Conservation (phyloP, 2,329 filamentous ascomycete genomes). For the Lecanoromycetidae sp. region DNA sequence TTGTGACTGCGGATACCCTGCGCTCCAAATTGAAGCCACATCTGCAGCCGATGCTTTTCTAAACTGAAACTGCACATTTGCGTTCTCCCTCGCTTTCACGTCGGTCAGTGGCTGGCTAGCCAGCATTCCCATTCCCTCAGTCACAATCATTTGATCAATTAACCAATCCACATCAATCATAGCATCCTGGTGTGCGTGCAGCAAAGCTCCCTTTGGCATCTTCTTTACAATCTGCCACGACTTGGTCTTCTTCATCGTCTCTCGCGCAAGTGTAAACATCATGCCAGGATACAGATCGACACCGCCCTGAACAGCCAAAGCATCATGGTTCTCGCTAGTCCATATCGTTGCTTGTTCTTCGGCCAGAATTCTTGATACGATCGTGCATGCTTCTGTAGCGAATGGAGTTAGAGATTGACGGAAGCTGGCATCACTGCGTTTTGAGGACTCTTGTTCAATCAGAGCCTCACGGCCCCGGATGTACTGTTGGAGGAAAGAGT, state of each 20-base stretch:
- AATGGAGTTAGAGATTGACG: constrained; percentile 57
- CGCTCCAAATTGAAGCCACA: constrained; percentile 50
- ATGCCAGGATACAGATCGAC: constrained; percentile 70
- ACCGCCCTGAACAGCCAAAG: constrained; percentile 48
- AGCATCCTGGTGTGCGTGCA: constrained; percentile 83
- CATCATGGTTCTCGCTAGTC: constrained; percentile 61
- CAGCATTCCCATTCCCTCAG: constrained; percentile 43
- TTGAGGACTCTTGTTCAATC: constrained; percentile 67
- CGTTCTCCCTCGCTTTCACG: constrained; percentile 41
- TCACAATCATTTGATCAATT: constrained; percentile 53
- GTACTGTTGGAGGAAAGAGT: constrained; percentile 75
- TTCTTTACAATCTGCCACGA: constrained; percentile 72
- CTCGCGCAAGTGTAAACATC: constrained; percentile 82
- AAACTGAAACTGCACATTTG: constrained; percentile 51
- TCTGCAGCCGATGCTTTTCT: constrained; percentile 35
- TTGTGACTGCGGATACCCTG: constrained; percentile 47
- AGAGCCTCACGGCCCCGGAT: constrained; percentile 62
- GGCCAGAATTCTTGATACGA: constrained; percentile 67
- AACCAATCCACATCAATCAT: constrained; percentile 82
- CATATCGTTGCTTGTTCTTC: constrained; percentile 66
- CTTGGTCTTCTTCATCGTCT: constrained; percentile 71
- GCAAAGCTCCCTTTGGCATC: constrained; percentile 78
- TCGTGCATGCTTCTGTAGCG: constrained; percentile 62
- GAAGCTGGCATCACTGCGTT: constrained; percentile 55
- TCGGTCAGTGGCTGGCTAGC: constrained; percentile 47